Base-by-base conservation (phyloP, 306 rosid genomes). In the Rubus parviflorus region DNA sequence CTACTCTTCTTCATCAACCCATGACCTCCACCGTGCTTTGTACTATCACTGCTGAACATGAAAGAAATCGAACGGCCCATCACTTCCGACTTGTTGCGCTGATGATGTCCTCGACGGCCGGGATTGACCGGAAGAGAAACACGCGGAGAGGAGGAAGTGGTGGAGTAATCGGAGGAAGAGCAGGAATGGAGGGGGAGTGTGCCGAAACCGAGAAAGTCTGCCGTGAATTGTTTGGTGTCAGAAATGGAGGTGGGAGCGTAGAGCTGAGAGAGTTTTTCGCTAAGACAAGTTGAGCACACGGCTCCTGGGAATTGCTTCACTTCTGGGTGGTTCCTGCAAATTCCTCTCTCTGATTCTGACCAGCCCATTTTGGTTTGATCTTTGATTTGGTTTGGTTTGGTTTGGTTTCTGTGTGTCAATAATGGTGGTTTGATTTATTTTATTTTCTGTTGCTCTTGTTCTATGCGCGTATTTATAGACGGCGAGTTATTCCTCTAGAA, bases 1-100 rank as follows among this genome's bases (percentile, higher is more conserved):
- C 85, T 82, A 73, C 97, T 93, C 90, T 89, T 92, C 82, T 81
- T 83, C 83, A 90, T 70, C 23, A 73, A 86, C 41, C 82, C 56
- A 38, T 70, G 57, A 72, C 20, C 66, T 13, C 41, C n/a, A 15
- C 53, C 63, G 12, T 25, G 65, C 45, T 62, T 62, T 7, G 42
- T 22, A 12, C 19, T 62, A 16, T 38, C 51, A 6, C 77, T 80
- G 22, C 66, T 60, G 15, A 48, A 5, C 70, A 75, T 25, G n/a
- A 85, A 83, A 16, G 94, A 74, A 52, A 51, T 61, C 11, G 93
- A 81, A 68, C 89, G 81, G 51, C 11, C 77, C 41, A 9, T 49
- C 37, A 57, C 78, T 7, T 72, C 81, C 4, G 96, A 87, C 37
- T 47, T 68, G 57, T 86, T 80, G 40, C 96, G 81, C 7, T 40